Percentiles rank a stretch among this genome's conserved stretches.
Conservation (phyloP, 345 rosid genomes). For the Aethionema arabicum region DNA sequence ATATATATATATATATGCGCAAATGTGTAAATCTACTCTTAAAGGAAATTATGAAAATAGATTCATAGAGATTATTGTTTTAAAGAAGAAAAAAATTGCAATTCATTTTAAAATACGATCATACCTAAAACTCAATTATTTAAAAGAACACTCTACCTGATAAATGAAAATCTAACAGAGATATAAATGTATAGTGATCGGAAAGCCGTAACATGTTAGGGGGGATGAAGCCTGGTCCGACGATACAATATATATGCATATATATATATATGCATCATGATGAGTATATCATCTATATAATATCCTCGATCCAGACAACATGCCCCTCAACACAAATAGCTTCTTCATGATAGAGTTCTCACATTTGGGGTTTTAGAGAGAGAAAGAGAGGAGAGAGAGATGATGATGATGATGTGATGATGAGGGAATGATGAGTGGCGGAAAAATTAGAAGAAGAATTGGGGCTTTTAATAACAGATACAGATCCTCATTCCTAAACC, state of each 20-base stretch:
- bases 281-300: not conserved
- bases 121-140: too few species aligned
- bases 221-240: slow-evolving; percentile 99
- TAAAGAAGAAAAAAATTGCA: too few species aligned
- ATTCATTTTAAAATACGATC: too few species aligned
- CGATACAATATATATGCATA: slow-evolving; percentile 27
- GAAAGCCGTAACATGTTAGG: slow-evolving; percentile 40
- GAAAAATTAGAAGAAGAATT: slow-evolving; percentile 23
- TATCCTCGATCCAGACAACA: slow-evolving; percentile 62
- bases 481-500: slow-evolving; percentile 36
- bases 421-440: slow-evolving; percentile 45
- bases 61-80: not conserved
- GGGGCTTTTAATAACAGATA: slow-evolving; percentile 34
- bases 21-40: slow-evolving; percentile 6
- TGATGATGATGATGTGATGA: slow-evolving; percentile 44
- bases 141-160: too few species aligned
- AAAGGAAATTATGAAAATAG: slow-evolving; percentile 20
- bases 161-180: not conserved
- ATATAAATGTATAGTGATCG: not conserved
- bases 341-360: slow-evolving; percentile 34
- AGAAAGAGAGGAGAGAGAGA: slow-evolving; percentile 23
- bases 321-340: slow-evolving; percentile 58
- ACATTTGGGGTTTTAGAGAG: slow-evolving; percentile 35
- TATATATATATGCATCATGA: slow-evolving; percentile 1
- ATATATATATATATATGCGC: not conserved